phyloP scores from a whole-genome alignment of 495 filamentous ascomycete species.

The Tuber magnatum region DNA sequence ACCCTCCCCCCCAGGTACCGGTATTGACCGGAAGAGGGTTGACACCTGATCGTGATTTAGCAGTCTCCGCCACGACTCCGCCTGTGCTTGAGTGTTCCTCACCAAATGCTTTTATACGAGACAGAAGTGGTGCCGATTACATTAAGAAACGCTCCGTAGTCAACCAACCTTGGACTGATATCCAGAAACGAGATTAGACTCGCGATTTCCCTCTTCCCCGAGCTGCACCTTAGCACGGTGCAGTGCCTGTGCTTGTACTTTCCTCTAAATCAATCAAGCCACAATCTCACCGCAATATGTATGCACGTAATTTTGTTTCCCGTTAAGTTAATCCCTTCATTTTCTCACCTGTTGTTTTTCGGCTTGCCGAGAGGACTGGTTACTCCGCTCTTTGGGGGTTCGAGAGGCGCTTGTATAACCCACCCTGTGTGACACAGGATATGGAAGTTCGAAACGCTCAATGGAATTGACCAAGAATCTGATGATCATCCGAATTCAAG shows the following conservation, averaged over 20 bases:
- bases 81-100: neutral
- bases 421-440: neutral
- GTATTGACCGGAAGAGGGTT: neutral
- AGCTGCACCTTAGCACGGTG: neutral
- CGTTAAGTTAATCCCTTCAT: constrained; percentile 9
- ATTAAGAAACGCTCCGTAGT: neutral
- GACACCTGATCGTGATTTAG: neutral
- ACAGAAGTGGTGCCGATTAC: neutral
- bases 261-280: constrained; percentile 15
- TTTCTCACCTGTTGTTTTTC: constrained; percentile 15
- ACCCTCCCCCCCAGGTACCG: neutral
- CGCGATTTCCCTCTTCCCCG: neutral
- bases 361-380: constrained; percentile 15
- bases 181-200: neutral
- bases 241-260: constrained; percentile 4
- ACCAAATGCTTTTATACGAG: neutral
- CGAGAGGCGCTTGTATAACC: constrained; percentile 2
- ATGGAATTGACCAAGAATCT: neutral
- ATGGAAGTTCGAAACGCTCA: neutral
- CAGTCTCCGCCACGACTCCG: neutral
- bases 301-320: constrained; percentile 1
- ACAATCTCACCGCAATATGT: constrained; percentile 17
- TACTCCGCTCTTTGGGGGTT: constrained; percentile 14
- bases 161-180: neutral
- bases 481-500: neutral